A percentile compares a stretch with the other conserved stretches of the same genome.
Conservation (phyloP, 768 basidiomycete genomes). For the Lactarius evosmus region DNA sequence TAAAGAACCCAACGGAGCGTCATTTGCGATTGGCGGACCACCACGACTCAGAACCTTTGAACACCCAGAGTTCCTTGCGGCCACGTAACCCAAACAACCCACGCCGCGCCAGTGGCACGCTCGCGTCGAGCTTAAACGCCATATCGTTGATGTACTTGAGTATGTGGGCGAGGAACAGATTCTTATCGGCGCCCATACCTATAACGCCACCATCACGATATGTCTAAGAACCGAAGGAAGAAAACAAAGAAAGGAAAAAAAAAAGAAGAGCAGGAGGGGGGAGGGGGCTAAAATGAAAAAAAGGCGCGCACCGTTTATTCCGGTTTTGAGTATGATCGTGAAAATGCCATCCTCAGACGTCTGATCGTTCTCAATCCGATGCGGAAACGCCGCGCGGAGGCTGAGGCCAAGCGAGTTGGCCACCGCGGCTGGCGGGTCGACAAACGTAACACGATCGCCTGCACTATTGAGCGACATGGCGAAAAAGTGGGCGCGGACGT, state of each 20-base stretch:
- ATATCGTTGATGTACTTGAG: slow-evolving; percentile 55
- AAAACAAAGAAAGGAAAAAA: neutral
- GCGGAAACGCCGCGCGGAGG: slow-evolving; percentile 43
- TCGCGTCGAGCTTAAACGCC: slow-evolving; percentile 63
- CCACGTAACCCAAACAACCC: slow-evolving; percentile 40
- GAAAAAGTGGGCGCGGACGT: slow-evolving; percentile 56
- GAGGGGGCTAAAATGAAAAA: neutral
- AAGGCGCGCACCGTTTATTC: slow-evolving; percentile 20
- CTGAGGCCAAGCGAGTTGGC: slow-evolving; percentile 39
- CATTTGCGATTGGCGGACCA: slow-evolving; percentile 16
- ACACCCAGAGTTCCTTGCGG: slow-evolving; percentile 62
- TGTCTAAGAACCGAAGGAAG: too few relatives aligned
- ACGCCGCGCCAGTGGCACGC: slow-evolving; percentile 53
- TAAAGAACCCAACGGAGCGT: neutral
- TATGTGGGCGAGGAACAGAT: slow-evolving; percentile 58
- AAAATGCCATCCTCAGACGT: slow-evolving; percentile 50
- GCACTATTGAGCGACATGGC: slow-evolving; percentile 59
- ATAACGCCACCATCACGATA: slow-evolving; percentile 7
- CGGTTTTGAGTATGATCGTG: slow-evolving; percentile 51
- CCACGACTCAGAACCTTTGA: slow-evolving; percentile 43
- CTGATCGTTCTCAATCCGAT: slow-evolving; percentile 41
- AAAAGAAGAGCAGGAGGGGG: neutral
- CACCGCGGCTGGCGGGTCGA: slow-evolving; percentile 42
- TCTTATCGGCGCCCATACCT: slow-evolving; percentile 41
- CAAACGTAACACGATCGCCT: slow-evolving; percentile 51